These are phyloP conservation scores for Corynascus novoguineensis DNA, from an alignment of 495 filamentous ascomycete genomes.

Conservation along the genomic window DNA sequence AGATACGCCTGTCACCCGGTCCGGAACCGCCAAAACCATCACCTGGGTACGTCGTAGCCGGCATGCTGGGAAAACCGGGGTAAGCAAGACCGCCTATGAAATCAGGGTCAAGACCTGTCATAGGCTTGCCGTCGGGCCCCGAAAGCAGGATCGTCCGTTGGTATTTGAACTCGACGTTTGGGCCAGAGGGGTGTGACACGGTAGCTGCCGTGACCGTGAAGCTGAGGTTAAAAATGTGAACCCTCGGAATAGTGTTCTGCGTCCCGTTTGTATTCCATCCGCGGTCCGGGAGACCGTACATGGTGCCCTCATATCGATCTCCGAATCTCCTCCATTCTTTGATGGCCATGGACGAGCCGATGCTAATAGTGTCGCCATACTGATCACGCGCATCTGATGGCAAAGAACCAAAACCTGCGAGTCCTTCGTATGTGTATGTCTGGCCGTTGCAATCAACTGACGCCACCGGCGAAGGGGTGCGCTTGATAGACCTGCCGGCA, in stretches of 20 bases:
- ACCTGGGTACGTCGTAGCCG: constrained; percentile 60
- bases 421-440: constrained; percentile 59
- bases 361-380: constrained; percentile 66
- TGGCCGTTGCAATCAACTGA: constrained; percentile 51
- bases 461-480: background rate
- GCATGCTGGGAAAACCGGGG: constrained; percentile 59
- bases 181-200: constrained; percentile 49
- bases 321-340: constrained; percentile 59
- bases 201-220: constrained; percentile 53
- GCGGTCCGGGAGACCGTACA: constrained; percentile 65
- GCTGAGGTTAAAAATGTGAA: constrained; percentile 64
- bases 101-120: constrained; percentile 69
- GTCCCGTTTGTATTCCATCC: constrained; percentile 77
- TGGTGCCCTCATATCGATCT: constrained; percentile 55
- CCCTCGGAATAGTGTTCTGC: constrained; percentile 63
- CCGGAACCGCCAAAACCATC: constrained; percentile 63
- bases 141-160: constrained; percentile 61
- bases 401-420: constrained; percentile 65
- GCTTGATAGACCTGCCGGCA: background rate
- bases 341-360: constrained; percentile 63
- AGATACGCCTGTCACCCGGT: constrained; percentile 55
- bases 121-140: constrained; percentile 60
- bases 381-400: constrained; percentile 58
- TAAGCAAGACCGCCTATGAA: constrained; percentile 46
- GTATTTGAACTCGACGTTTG: constrained; percentile 64